A percentile compares a stretch with the other conserved stretches of the same genome.
Evolutionary conservation across 331 rosid genomes (phyloP).

Genomic region (Prunus yedoensis): DNA sequence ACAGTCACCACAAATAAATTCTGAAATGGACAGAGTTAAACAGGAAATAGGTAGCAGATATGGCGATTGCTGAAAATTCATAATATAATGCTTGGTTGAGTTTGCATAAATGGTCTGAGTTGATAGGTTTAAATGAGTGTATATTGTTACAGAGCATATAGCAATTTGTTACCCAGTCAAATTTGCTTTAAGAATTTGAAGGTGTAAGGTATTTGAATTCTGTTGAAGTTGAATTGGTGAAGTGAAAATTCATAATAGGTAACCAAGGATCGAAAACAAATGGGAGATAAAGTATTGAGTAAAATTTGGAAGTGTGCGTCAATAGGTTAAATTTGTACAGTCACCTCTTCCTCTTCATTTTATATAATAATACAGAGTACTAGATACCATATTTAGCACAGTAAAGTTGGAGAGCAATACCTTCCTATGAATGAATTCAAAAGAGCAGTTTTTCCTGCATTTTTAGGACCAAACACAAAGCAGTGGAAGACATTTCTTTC

Average conservation of each 20-base stretch:
- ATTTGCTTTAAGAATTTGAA: too few species aligned
- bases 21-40: not conserved
- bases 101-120: too few species aligned
- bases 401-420: conserved; percentile 44
- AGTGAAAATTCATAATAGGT: too few species aligned
- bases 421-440: conserved; percentile 77
- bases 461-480: conserved; percentile 89
- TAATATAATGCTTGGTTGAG: not conserved
- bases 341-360: not conserved
- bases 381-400: conserved; percentile 15
- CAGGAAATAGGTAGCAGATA: not conserved
- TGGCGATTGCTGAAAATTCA: not conserved
- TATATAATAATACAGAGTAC: not conserved
- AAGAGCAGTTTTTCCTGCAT: conserved; percentile 83
- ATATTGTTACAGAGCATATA: too few species aligned
- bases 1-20: not conserved
- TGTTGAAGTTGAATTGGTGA: too few species aligned
- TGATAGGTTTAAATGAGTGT: too few species aligned
- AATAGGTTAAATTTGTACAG: not conserved
- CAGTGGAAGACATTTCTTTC: conserved; percentile 87
- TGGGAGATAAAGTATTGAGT: not conserved
- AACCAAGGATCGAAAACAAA: not conserved
- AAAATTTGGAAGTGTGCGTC: not conserved
- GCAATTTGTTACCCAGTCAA: too few species aligned
- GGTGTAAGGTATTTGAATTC: not conserved